Conservation (phyloP, 2,329 filamentous ascomycete species). For the Nemania sp. region DNA sequence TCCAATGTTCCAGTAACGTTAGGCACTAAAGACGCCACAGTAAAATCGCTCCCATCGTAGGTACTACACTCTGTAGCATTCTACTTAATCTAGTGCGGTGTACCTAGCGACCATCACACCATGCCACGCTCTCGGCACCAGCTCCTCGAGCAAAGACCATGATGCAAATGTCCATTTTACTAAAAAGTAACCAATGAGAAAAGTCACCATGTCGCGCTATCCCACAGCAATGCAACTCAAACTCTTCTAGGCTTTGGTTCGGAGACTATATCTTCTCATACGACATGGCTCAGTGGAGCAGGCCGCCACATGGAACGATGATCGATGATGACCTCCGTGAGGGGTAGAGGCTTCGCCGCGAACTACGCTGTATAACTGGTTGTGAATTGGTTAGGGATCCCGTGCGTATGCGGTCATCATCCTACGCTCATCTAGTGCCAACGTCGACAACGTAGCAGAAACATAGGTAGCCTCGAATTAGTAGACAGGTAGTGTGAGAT, state of each 20-base stretch:
- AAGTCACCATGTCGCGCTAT: not conserved
- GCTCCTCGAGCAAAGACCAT: not conserved
- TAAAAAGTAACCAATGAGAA: not conserved
- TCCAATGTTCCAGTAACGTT: not conserved
- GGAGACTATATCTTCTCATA: no score
- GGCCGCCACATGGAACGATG: not conserved
- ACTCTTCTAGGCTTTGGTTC: not conserved
- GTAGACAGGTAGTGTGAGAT: no score
- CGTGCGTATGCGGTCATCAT: slow-evolving; percentile 32
- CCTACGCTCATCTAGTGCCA: slow-evolving; percentile 5
- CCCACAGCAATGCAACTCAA: not conserved
- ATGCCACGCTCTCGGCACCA: not conserved
- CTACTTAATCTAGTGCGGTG: not conserved
- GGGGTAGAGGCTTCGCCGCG: not conserved
- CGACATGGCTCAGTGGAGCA: not conserved
- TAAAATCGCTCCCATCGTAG: not conserved
- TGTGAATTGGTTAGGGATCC: not conserved
- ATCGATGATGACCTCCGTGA: not conserved
- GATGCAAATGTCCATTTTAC: not conserved
- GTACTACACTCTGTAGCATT: not conserved
- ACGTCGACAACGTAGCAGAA: not conserved
- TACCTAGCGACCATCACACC: not conserved
- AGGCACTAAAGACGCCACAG: slow-evolving; percentile 2
- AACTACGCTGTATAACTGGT: no score
- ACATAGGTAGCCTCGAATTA: not conserved